Evolutionary conservation across 176 grass and related monocot species (phyloP), one percentile per base, ranked within the genome.

Genomic region (Oryza meyeriana): DNA sequence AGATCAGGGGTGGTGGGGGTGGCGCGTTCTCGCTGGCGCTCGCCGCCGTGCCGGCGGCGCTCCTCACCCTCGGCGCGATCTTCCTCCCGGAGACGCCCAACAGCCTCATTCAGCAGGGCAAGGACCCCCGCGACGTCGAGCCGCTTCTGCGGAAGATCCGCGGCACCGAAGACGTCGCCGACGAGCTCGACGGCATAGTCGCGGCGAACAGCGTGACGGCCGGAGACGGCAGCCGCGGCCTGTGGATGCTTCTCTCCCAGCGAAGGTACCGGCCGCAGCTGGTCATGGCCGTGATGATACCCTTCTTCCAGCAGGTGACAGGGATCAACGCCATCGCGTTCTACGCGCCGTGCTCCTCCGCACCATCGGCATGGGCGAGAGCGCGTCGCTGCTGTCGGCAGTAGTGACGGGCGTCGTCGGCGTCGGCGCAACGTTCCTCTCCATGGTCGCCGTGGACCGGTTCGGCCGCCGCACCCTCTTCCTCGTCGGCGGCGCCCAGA

Each of bases 341-440:
- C 83, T 95, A 95, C 80, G 83, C 93, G 36, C 93, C 93, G 33
- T 88, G 57, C 90, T 95, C 32, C 90, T 92, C 11, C 84, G 90
- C 27, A 86, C 66, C 8, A 88, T 90, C 58, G 87, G 90, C 35
- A 79, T 95, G 73, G 85, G 78, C 6, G 93, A 95, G 81, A 88
- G 90, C 85, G 81, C 90, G 48, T 86, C 93, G 12, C 85, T 95
- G 1, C 58, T 90, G 4, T 90, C 83, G 10, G 42, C 93, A 0
- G 87, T 81, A 22, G 75, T 92, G 30, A 88, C 79, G 1, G 85
- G 90, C 4, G 75, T 84, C 2, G 70, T 90, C 6, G 72, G 44
- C 38, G 80, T 67, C 10, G 73, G 1, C 0, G 64, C 78, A 1
- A 75, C 84, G 0, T 11, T 82, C 24, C 1, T 73, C 0, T 80